Evolutionary conservation across 179 eudicot genomes (phyloP).

Genomic region (Sideroxylon spinosum): DNA sequence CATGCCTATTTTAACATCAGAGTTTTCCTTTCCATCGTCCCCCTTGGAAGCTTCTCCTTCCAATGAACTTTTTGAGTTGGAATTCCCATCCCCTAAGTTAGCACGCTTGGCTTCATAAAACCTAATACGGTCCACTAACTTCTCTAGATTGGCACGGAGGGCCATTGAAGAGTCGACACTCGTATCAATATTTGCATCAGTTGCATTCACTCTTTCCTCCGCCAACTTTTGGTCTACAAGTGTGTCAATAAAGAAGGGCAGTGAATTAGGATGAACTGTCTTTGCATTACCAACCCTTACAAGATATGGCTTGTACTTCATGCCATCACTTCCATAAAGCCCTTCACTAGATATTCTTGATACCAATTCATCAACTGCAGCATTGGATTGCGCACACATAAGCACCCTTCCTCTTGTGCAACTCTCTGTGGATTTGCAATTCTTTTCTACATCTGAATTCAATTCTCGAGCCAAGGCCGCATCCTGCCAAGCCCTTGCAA

Average conservation of each 20-base stretch:
- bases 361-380: conserved; percentile 97
- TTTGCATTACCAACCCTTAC: conserved; percentile 98
- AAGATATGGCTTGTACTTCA: conserved; percentile 84
- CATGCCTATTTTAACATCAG: conserved; percentile 62
- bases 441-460: conserved; percentile 45
- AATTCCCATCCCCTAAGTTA: conserved; percentile 54
- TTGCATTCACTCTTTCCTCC: conserved; percentile 43
- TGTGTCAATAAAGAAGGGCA: conserved; percentile 88
- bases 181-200: conserved; percentile 38
- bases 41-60: conserved; percentile 42
- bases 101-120: conserved; percentile 85
- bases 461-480: conserved; percentile 91
- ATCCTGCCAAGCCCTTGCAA: conserved; percentile 99
- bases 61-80: conserved; percentile 34
- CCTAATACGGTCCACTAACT: conserved; percentile 73
- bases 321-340: conserved; percentile 79
- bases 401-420: conserved; percentile 67
- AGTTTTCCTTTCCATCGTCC: conserved; percentile 46
- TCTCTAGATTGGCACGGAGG: conserved; percentile 77
- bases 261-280: conserved; percentile 82
- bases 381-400: conserved; percentile 99
- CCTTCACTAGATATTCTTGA: conserved; percentile 87
- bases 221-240: conserved; percentile 80
- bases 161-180: conserved; percentile 43
- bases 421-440: conserved; percentile 34